phyloP scores from a whole-genome alignment of 1,284 basidiomycete genomes.

The Leccinum subrobustum region DNA sequence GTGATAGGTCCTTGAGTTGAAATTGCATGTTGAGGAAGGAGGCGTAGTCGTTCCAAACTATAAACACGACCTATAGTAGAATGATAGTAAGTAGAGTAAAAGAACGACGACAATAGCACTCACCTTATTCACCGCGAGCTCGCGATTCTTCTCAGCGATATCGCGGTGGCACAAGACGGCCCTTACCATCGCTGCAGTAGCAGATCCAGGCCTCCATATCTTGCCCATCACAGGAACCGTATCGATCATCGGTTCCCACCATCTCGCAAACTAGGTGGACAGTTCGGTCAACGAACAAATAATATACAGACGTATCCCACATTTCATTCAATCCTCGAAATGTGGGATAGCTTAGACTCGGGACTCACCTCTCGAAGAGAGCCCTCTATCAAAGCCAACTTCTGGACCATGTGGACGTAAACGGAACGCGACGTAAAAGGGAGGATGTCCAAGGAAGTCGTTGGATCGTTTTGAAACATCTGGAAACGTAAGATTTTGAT shows the following conservation, averaged over 20 bases:
- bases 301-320: too few relatives aligned
- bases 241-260: neutral
- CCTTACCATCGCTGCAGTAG: fast-evolving
- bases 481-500: neutral
- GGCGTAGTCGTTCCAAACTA: neutral
- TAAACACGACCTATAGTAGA: neutral
- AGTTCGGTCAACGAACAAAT: too few relatives aligned
- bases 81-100: too few relatives aligned
- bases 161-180: neutral
- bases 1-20: neutral
- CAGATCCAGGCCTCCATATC: neutral
- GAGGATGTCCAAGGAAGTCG: neutral
- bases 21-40: slow-evolving; percentile 1
- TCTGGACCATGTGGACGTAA: neutral
- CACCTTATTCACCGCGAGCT: neutral
- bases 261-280: neutral
- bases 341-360: neutral
- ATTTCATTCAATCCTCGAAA: neutral
- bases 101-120: neutral
- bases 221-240: neutral
- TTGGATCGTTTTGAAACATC: neutral
- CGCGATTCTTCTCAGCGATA: neutral
- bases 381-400: neutral
- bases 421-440: neutral
- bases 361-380: neutral